A percentile compares a stretch with the other conserved stretches of the same genome.
These are phyloP conservation scores for Santalum album DNA, from an alignment of 164 flowering plant species.

Conservation along the genomic window DNA sequence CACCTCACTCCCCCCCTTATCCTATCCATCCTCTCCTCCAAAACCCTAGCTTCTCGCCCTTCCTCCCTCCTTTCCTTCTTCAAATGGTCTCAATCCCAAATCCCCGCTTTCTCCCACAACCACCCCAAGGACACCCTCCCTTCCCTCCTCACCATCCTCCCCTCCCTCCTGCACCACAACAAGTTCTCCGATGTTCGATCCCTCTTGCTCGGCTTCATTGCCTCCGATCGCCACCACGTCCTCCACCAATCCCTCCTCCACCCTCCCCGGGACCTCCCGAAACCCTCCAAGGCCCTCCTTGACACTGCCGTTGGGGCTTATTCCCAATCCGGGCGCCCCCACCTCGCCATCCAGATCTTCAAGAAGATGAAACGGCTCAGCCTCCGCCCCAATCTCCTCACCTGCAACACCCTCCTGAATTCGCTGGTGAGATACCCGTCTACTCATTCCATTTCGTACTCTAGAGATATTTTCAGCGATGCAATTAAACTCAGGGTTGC, in stretches of 20 bases:
- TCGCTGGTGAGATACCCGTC: slow-evolving; percentile 49
- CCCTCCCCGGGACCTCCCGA: slow-evolving; percentile 26
- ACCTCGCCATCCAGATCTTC: slow-evolving; percentile 51
- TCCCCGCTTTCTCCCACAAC: slow-evolving; percentile 13
- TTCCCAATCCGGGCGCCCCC: slow-evolving; percentile 33
- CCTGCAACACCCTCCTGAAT: slow-evolving; percentile 59
- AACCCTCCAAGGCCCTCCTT: slow-evolving; percentile 34
- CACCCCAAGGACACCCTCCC: slow-evolving; percentile 14
- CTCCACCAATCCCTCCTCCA: slow-evolving; percentile 34
- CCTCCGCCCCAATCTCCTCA: slow-evolving; percentile 35
- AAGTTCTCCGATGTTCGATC: slow-evolving; percentile 41
- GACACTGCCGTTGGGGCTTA: slow-evolving; percentile 57
- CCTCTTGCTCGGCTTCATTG: slow-evolving; percentile 38
- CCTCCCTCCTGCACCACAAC: slow-evolving; percentile 29
- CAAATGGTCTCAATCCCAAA: slow-evolving; percentile 21
- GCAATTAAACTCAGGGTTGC: slow-evolving; percentile 33
- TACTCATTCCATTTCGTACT: slow-evolving; percentile 22
- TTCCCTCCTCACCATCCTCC: slow-evolving; percentile 29
- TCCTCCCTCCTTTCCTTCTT: slow-evolving; percentile 30
- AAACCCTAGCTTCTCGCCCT: slow-evolving; percentile 20
- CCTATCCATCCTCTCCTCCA: slow-evolving; percentile 29
- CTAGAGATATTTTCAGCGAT: slow-evolving; percentile 36
- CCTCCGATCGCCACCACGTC: slow-evolving; percentile 24
- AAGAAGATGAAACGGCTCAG: slow-evolving; percentile 47
- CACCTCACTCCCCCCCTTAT: slow-evolving; percentile 22